These are phyloP conservation scores for Papilionanthe hybrid DNA, from an alignment of 116 monocot genomes.

Conservation along the genomic window DNA sequence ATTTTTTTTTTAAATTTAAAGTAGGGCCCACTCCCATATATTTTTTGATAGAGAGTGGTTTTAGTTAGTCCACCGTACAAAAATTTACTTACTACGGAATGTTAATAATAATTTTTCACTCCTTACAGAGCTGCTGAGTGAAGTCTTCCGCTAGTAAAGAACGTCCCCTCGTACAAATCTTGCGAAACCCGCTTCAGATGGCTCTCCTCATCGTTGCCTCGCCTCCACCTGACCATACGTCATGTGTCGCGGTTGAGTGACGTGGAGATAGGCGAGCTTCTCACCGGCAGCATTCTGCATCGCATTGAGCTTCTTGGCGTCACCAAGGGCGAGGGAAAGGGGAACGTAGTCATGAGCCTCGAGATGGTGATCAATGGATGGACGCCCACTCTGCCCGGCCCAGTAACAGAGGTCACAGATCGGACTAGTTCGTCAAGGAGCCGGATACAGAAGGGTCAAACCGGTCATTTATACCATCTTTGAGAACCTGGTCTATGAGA, in stretches of 20 bases:
- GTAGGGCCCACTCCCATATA: too few species aligned
- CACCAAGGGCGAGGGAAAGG: conserved; percentile 30
- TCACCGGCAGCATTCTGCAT: conserved; percentile 22
- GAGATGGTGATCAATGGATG: conserved; percentile 42
- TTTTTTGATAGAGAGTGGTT: too few species aligned
- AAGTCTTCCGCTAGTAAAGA: conserved; percentile 52
- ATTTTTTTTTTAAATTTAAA: too few species aligned
- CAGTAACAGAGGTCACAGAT: conserved; percentile 29
- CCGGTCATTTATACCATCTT: conserved; percentile 63
- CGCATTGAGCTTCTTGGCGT: conserved; percentile 28
- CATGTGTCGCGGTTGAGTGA: conserved; percentile 49
- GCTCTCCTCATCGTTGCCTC: conserved; percentile 45
- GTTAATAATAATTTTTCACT: too few species aligned
- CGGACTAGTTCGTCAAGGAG: conserved; percentile 31
- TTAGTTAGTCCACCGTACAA: too few species aligned
- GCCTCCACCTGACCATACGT: conserved; percentile 51
- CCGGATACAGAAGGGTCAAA: conserved; percentile 38
- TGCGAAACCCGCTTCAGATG: conserved; percentile 31
- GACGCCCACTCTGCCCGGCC: conserved; percentile 39
- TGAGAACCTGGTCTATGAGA: conserved; percentile 54
- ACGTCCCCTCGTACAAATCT: conserved; percentile 37
- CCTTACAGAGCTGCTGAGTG: conserved; percentile 39
- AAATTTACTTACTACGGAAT: too few species aligned
- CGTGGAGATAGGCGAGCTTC: conserved; percentile 49
- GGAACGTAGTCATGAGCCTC: conserved; percentile 54